phyloP scores from a whole-genome alignment of 2,329 filamentous ascomycete genomes.

The Ophiostoma triangulosporum region DNA sequence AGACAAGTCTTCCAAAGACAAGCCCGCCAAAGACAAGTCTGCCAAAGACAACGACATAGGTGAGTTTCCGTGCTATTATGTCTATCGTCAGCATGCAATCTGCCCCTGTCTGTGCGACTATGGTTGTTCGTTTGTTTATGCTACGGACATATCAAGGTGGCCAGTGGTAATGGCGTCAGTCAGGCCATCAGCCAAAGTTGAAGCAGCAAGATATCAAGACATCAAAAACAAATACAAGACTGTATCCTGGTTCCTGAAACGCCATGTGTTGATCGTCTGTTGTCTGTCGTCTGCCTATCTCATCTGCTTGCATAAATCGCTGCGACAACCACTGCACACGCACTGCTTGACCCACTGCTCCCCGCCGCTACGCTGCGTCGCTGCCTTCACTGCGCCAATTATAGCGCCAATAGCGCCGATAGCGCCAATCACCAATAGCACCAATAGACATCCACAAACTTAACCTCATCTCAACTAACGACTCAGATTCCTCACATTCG shows the following conservation, averaged over 20 bases:
- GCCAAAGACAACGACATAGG: constrained; percentile 4
- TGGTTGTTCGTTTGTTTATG: not conserved
- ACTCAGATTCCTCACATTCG: constrained; percentile 1
- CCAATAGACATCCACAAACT: not conserved
- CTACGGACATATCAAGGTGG: not conserved
- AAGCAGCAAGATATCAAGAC: not conserved
- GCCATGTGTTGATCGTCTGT: not conserved
- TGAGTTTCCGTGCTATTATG: not conserved
- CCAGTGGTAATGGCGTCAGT: not conserved
- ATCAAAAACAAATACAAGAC: not conserved
- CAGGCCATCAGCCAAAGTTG: not conserved
- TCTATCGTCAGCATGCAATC: not conserved
- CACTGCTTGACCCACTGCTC: not conserved
- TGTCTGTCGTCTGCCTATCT: too few species aligned
- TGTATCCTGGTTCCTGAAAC: not conserved
- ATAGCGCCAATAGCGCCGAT: not conserved
- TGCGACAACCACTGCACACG: too few species aligned
- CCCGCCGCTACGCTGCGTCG: not conserved
- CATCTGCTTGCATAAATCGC: too few species aligned
- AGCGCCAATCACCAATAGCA: not conserved
- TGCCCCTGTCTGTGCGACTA: not conserved
- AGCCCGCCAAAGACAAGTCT: constrained; percentile 1
- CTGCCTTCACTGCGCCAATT: not conserved
- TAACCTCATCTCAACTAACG: not conserved
- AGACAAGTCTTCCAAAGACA: not conserved